Evolutionary conservation across 106 monocot genomes (phyloP), one percentile per base, ranked within the genome.

Genomic region (Alisma plantagoaquatica): DNA sequence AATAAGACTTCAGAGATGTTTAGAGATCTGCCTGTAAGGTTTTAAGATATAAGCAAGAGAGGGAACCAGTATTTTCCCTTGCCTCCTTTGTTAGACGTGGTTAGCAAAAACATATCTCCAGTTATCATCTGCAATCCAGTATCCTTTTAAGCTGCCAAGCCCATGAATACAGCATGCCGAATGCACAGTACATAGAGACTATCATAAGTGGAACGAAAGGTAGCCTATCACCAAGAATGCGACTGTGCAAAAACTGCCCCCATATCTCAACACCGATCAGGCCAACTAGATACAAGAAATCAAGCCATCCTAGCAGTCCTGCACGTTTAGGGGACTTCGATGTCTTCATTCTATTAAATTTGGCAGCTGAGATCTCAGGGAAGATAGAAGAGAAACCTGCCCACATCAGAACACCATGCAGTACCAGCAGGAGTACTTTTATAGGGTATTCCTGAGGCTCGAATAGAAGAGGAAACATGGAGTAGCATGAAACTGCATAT

Each of bases 141-240:
- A 92, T 80, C 41, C 66, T 59, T 45, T 33, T 59, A 23, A 94
- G 83, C 52, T 94, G 93, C 93, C 93, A 94, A 15, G 43, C 28
- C 93, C 93, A 94, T 1, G 93, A 94, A 56, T 94, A 94, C 59
- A 85, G 68, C 84, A 98, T 82, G 33, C 89, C 96, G 2, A 85
- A 15, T 1, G 78, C 77, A 72, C 89, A 89, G 51, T 76, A 79
- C 24, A 78, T 3, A 11, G 96, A 98, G 12, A 90, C 54, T 58
- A 98, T 30, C 72, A 98, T 85, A 26, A 98, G 80, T 53, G 96
- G 90, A 15, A 98, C 41, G 68, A 98, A 98, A 14, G 84, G 85
- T 28, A 90, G 65, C 49, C 53, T 77, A 43, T 52, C 51, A 1
- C 88, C 85, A 43, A 90, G 66, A 17, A 98, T 42, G 19, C 51